Evolutionary conservation across 306 rosid genomes (phyloP).

Genomic region (Rubus parviflorus): DNA sequence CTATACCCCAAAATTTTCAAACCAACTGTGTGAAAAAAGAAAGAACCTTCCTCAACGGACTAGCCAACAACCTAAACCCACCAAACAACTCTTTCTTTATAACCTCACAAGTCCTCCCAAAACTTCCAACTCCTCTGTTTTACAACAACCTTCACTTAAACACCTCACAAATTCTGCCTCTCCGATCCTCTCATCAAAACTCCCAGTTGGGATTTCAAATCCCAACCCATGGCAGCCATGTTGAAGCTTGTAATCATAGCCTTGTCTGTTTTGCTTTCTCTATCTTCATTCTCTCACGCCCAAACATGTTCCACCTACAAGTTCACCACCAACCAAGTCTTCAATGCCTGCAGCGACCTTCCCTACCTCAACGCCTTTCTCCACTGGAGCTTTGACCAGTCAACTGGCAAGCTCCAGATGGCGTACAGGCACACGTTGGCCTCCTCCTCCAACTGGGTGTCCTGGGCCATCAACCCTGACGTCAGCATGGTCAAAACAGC

Average conservation of each 20-base stretch:
- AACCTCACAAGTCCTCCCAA: neutral
- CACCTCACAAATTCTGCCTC: neutral
- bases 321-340: slow-evolving; percentile 34
- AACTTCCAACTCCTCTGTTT: neutral
- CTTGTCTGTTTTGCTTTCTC: slow-evolving; percentile 28
- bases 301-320: slow-evolving; percentile 41
- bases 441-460: slow-evolving; percentile 50
- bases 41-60: slow-evolving; percentile 45
- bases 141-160: neutral
- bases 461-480: slow-evolving; percentile 69
- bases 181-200: neutral
- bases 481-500: neutral
- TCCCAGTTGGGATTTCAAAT: neutral
- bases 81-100: slow-evolving; percentile 40
- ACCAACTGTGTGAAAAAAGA: neutral
- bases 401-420: slow-evolving; percentile 42
- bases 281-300: slow-evolving; percentile 39
- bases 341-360: slow-evolving; percentile 43
- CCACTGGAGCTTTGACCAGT: slow-evolving; percentile 49
- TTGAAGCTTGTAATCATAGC: slow-evolving; percentile 32
- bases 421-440: slow-evolving; percentile 55
- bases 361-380: slow-evolving; percentile 51
- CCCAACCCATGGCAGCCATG: slow-evolving; percentile 34
- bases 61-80: slow-evolving; percentile 47
- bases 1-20: neutral